Evolutionary conservation across 129 eudicot species (phyloP).

Genomic region (Flaveria sonorensis): DNA sequence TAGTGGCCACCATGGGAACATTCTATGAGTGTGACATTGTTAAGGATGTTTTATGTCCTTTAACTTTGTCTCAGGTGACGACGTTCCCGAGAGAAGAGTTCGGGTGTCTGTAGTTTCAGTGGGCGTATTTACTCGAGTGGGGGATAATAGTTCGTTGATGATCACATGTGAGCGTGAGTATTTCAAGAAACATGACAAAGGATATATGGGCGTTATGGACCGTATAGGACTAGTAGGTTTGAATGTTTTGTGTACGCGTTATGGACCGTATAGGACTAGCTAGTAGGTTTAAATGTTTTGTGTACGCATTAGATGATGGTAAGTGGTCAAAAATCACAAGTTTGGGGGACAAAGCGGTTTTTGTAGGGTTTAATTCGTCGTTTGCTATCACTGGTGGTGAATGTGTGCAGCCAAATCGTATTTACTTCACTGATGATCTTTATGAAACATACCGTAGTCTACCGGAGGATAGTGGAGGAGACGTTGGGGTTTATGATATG

Average conservation of each 20-base stretch:
- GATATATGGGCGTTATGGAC: no score
- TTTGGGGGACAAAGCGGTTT: slow-evolving; percentile 32
- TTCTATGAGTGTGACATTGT: slow-evolving; percentile 28
- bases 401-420: slow-evolving; percentile 16
- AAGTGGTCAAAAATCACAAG: slow-evolving; percentile 19
- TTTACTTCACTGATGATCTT: slow-evolving; percentile 36
- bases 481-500: slow-evolving; percentile 34
- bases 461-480: slow-evolving; percentile 32
- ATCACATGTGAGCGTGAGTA: no score
- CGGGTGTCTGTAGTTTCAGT: not conserved
- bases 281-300: no score
- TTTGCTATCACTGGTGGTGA: slow-evolving; percentile 18
- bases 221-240: no score
- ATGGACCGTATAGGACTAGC: slow-evolving; percentile 30
- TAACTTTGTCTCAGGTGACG: no score
- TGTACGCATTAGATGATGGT: slow-evolving; percentile 22
- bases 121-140: slow-evolving; percentile 33
- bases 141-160: slow-evolving; percentile 27
- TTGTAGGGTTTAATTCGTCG: slow-evolving; percentile 34
- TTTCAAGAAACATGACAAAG: no score
- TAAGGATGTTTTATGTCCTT: no score
- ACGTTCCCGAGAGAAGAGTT: slow-evolving; percentile 21
- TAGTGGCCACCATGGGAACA: slow-evolving; percentile 23
- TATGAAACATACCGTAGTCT: slow-evolving; percentile 30
- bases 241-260: not conserved